A percentile compares a stretch with the other conserved stretches of the same genome.
Conservation (phyloP, 169 alveolate genomes). For the Ichthyophthirius multifiliis region DNA sequence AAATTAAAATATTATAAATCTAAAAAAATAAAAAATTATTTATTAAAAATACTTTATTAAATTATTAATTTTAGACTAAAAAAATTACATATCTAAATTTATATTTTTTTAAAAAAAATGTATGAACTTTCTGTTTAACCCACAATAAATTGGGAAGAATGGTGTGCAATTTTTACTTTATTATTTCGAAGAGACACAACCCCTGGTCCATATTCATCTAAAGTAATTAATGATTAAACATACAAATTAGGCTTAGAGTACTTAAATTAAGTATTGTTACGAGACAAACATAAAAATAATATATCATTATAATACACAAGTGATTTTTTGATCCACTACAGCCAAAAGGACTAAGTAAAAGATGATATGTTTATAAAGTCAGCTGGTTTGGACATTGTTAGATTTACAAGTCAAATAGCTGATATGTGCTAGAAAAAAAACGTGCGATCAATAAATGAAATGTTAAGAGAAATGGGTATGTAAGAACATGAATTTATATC, state of each 20-base stretch:
- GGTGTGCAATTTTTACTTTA: neutral
- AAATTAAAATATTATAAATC: too few relatives aligned
- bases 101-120: too few relatives aligned
- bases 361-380: neutral
- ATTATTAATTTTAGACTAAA: too few relatives aligned
- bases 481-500: neutral
- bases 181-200: neutral
- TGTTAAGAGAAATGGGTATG: neutral
- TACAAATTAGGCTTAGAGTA: neutral
- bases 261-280: neutral
- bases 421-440: conserved; percentile 4
- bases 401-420: conserved; percentile 1
- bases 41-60: too few relatives aligned
- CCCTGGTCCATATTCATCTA: neutral
- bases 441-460: neutral
- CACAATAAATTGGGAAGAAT: neutral
- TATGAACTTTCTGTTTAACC: neutral
- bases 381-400: neutral
- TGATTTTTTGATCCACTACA: neutral
- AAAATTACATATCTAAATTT: too few relatives aligned
- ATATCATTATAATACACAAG: neutral
- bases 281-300: neutral
- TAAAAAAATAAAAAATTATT: too few relatives aligned
- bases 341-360: neutral
- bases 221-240: neutral